These are phyloP conservation scores for Penicillium fuscoglaucum DNA, from an alignment of 2,329 filamentous ascomycete species.

Conservation along the genomic window DNA sequence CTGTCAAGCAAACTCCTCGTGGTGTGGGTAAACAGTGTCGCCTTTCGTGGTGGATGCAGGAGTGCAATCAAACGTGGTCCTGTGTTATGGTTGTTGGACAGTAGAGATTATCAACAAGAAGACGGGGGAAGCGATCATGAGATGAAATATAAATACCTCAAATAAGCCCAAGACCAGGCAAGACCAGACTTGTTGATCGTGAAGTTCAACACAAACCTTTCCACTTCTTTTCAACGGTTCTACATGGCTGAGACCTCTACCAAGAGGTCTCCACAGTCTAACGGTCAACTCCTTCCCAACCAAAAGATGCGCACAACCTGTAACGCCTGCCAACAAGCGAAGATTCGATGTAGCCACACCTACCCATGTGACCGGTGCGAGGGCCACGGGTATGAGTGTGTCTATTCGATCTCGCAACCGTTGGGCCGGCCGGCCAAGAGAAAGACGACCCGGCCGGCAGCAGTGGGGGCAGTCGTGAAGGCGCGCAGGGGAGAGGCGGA, in stretches of 20 bases:
- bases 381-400: constrained; percentile 36
- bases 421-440: constrained; percentile 39
- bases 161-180: neutral
- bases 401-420: constrained; percentile 40
- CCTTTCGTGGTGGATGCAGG: neutral
- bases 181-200: neutral
- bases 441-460: constrained; percentile 15
- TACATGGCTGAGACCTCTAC: neutral
- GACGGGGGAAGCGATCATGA: neutral
- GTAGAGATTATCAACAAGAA: neutral
- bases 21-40: constrained; percentile 1
- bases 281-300: constrained; percentile 30
- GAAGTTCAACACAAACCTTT: no score
- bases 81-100: neutral
- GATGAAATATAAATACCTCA: constrained; percentile 1
- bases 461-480: neutral
- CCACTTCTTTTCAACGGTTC: neutral
- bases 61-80: constrained; percentile 2
- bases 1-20: neutral
- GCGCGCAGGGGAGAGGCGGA: neutral
- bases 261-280: neutral
- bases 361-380: constrained; percentile 38
- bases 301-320: constrained; percentile 41
- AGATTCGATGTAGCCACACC: constrained; percentile 40
- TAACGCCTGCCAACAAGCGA: constrained; percentile 42